Base-by-base conservation (phyloP, 2,329 filamentous ascomycete genomes). In the Sarocladium brachiariae region DNA sequence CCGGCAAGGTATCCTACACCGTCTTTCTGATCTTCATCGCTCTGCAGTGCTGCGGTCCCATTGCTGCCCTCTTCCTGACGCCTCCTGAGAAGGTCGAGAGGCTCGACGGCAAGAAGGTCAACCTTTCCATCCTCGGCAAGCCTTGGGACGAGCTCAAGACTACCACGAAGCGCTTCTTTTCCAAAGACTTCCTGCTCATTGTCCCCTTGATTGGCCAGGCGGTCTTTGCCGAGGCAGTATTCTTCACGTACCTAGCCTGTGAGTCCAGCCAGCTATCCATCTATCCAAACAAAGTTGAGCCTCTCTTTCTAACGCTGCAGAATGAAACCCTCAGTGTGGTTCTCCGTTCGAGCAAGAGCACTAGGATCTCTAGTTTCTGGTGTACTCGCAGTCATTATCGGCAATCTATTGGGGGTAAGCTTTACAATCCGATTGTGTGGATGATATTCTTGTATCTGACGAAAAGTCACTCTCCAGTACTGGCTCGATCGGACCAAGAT, bases 11-110 rank as follows among this genome's bases (percentile, higher is more conserved):
- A 0, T 85, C 81, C 0, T 87, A 87, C 55, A 76, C 76, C 0
- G 84, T 89, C 0, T 89, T 81, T 55, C 66, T 85, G 9, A 64
- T 86, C 18, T 89, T 89, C 58, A 87, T 89, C 52, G 83, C 80
- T 0, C 65, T 90, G 0, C 86, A 89, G 59, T 80, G 80, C 1
- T 55, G 75, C 0, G 85, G 81, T 0, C 84, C 84, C 0, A 71
- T 87, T n/a, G 76, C 81, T 0, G 84, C 76, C 0, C 59, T 87
- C 2, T 63, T 89, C 0, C 64, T 89, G 5, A 87, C 77, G 34
- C 67, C 65, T 1, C 86, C 86, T 0, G 64, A 69, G 0, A 69
- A 81, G 41, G 84, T 89, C 0, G 73, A 88, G 64, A 71, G 86
- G 1, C 78, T 74, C 1, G 84, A 88, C 54, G 84, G 85, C 0